A percentile compares a stretch with the other conserved stretches of the same genome.
Evolutionary conservation across 805 yeast genomes (phyloP).

Genomic region (Nakazawaea peltata): DNA sequence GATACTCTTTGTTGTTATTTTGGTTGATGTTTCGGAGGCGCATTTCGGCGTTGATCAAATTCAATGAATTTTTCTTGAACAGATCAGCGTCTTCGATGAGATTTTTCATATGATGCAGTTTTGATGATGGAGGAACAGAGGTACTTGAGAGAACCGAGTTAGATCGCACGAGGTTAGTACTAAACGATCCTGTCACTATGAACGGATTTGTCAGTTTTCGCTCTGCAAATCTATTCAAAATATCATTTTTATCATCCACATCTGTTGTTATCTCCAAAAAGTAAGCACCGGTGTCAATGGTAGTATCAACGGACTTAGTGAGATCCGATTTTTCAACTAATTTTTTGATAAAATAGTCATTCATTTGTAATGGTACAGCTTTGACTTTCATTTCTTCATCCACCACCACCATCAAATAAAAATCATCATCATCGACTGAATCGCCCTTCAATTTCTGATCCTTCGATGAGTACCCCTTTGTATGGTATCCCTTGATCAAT

Average conservation of each 20-base stretch:
- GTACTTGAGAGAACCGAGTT: neutral
- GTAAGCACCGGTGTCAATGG: no score
- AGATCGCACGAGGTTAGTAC: neutral
- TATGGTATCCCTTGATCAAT: neutral
- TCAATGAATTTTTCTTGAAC: constrained; percentile 24
- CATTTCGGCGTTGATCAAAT: constrained; percentile 27
- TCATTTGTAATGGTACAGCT: constrained; percentile 6
- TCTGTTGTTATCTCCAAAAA: neutral
- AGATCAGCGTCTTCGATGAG: constrained; percentile 20
- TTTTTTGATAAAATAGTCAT: constrained; percentile 1
- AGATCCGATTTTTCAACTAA: neutral
- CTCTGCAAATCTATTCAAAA: constrained; percentile 6
- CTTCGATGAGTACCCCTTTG: neutral
- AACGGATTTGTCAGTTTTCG: neutral
- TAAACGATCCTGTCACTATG: constrained; percentile 16
- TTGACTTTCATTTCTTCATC: neutral
- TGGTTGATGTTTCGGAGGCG: constrained; percentile 24
- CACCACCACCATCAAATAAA: constrained; percentile 3
- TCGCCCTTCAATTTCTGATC: neutral
- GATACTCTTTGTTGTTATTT: constrained; percentile 19
- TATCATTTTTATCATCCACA: constrained; percentile 2
- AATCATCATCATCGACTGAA: constrained; percentile 1
- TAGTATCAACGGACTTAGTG: neutral
- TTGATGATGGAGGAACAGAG: no score
- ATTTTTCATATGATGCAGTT: no score